Conservation (phyloP, 345 rosid species). For the Streptanthus diversifolius region DNA sequence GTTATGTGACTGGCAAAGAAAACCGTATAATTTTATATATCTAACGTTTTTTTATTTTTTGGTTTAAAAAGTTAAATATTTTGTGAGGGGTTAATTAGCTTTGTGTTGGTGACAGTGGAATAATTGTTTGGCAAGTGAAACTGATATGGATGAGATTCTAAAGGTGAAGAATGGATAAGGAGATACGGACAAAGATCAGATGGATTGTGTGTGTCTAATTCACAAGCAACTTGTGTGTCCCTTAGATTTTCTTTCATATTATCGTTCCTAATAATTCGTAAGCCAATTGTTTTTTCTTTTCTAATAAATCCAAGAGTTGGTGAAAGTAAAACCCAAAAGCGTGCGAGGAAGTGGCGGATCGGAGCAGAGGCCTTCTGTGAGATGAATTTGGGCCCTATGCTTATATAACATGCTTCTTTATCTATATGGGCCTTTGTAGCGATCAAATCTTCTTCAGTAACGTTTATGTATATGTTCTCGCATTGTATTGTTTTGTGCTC, state of each 20-base stretch:
- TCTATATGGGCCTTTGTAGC: constrained; percentile 71
- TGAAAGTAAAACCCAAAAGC: background rate
- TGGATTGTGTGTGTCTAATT: constrained; percentile 37
- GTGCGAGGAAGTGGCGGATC: constrained; percentile 28
- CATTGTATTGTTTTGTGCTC: background rate
- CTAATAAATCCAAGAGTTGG: constrained; percentile 12
- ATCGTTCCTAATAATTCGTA: constrained; percentile 26
- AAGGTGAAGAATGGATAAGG: constrained; percentile 42
- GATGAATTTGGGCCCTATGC: constrained; percentile 53
- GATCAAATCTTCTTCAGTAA: constrained; percentile 95
- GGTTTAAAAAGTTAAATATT: background rate
- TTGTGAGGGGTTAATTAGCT: background rate
- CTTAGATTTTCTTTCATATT: constrained; percentile 29
- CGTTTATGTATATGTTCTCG: constrained; percentile 38
- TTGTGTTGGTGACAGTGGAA: background rate
- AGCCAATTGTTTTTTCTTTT: background rate
- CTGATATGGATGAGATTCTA: constrained; percentile 44
- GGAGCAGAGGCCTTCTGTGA: constrained; percentile 35
- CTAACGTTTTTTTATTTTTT: background rate
- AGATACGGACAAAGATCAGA: constrained; percentile 30
- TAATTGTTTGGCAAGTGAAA: background rate
- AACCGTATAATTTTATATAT: background rate
- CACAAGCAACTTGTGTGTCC: constrained; percentile 39
- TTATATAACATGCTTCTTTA: constrained; percentile 47
- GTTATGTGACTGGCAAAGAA: background rate